phyloP scores from a whole-genome alignment of 495 filamentous ascomycete genomes.

The Neurospora sp. region DNA sequence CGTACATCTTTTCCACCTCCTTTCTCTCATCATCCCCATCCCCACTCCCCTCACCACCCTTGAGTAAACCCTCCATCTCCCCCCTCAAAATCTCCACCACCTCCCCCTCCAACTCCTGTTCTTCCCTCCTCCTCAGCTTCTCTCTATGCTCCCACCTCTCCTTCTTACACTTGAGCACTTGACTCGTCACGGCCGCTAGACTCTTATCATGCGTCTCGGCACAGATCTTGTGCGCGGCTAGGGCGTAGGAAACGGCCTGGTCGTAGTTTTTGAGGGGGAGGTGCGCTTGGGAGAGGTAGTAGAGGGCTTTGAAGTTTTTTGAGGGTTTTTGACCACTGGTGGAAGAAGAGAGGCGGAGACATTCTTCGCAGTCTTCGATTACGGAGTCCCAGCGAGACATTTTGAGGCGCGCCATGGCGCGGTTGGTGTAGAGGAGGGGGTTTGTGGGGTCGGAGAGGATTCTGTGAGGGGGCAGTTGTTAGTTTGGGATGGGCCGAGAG shows the following conservation, averaged over 20 bases:
- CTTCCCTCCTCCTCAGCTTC: conserved; percentile 32
- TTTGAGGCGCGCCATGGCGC: conserved; percentile 71
- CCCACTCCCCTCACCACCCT: conserved; percentile 3
- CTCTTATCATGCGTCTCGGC: conserved; percentile 47
- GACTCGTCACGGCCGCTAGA: conserved; percentile 51
- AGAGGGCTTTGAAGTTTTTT: conserved; percentile 61
- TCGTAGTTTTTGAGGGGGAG: conserved; percentile 61
- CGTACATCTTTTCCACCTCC: conserved; percentile 1
- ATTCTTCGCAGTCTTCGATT: conserved; percentile 65
- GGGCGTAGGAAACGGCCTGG: conserved; percentile 61
- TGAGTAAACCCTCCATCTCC: conserved; percentile 12
- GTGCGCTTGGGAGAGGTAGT: conserved; percentile 75
- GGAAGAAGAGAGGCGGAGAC: conserved; percentile 52
- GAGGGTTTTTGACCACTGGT: neutral
- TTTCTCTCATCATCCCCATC: conserved; percentile 10
- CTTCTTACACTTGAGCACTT: conserved; percentile 72
- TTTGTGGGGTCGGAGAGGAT: conserved; percentile 53
- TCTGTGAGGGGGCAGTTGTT: neutral
- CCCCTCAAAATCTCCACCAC: conserved; percentile 32
- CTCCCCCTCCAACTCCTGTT: conserved; percentile 44
- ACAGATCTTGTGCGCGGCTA: conserved; percentile 65
- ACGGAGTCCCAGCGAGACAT: conserved; percentile 63
- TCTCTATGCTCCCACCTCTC: conserved; percentile 54
- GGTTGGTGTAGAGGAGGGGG: conserved; percentile 70
- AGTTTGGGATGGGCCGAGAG: neutral